Conservation (phyloP, 2,329 filamentous ascomycete genomes). For the Trichothecium roseum region DNA sequence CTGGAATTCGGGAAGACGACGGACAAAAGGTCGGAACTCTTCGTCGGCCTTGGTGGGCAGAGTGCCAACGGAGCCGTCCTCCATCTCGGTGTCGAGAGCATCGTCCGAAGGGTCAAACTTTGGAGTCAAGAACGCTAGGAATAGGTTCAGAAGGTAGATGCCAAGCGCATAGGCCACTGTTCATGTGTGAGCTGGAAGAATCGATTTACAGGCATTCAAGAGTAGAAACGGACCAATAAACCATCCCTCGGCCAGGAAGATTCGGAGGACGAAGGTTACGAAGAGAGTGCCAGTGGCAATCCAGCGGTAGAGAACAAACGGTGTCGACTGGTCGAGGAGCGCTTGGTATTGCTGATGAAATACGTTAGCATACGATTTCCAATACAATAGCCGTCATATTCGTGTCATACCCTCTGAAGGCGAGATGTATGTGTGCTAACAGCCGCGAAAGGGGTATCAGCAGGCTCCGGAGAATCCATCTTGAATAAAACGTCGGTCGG, state of each 20-base stretch:
- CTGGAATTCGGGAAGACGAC: conserved; percentile 96
- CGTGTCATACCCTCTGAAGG: conserved; percentile 55
- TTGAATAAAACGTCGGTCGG: not conserved
- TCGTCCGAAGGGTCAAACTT: conserved; percentile 98
- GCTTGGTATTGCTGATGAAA: conserved; percentile 73
- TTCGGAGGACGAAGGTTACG: conserved; percentile 75
- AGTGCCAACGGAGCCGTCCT: conserved; percentile 73
- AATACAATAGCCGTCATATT: not conserved
- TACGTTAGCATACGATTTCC: conserved; percentile 8
- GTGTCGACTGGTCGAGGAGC: conserved; percentile 87
- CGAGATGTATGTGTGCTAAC: conserved; percentile 77
- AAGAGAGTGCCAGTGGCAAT: conserved; percentile 67
- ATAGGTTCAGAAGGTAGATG: conserved; percentile 97
- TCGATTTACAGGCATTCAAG: not conserved
- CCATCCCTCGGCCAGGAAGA: conserved; percentile 91
- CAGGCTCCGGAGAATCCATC: conserved; percentile 83
- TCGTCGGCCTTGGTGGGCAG: conserved; percentile 94
- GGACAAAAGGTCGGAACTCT: conserved; percentile 95
- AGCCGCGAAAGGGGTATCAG: conserved; percentile 84
- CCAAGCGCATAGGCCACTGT: conserved; percentile 92
- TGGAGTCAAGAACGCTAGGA: conserved; percentile 94
- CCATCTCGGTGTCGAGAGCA: conserved; percentile 83
- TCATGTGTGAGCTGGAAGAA: conserved; percentile 2
- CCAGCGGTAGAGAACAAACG: conserved; percentile 86
- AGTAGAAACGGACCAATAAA: conserved; percentile 65